A percentile compares a stretch with the other conserved stretches of the same genome.
These are phyloP conservation scores for Globisporangium paroecandrum DNA, from an alignment of 352 stramenopile species.

Conservation along the genomic window DNA sequence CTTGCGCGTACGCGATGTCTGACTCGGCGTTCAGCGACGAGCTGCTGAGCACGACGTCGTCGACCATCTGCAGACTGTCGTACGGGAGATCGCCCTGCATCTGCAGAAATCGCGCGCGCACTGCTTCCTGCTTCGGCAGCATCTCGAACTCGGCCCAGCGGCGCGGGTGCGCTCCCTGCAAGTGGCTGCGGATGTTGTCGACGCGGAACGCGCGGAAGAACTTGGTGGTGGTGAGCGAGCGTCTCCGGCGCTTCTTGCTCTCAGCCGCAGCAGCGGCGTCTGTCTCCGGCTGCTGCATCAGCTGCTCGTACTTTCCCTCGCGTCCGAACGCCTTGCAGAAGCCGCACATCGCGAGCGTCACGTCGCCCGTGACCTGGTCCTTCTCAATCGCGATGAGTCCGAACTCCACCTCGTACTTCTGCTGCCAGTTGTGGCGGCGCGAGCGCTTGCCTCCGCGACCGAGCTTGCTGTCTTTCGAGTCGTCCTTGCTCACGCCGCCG, in stretches of 20 bases:
- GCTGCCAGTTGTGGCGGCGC: conserved; percentile 74
- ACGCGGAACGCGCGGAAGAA: conserved; percentile 84
- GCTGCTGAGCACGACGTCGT: conserved; percentile 65
- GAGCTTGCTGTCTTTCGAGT: conserved; percentile 32
- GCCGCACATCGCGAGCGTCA: conserved; percentile 78
- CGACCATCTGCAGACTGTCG: conserved; percentile 60
- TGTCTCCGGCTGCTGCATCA: conserved; percentile 54
- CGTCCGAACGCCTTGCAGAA: conserved; percentile 84
- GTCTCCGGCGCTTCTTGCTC: conserved; percentile 68
- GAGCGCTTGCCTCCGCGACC: conserved; percentile 33
- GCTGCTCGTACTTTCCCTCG: conserved; percentile 72
- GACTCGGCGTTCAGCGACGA: conserved; percentile 47
- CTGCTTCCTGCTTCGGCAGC: conserved; percentile 69
- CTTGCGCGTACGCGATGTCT: conserved; percentile 59
- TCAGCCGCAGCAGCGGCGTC: conserved; percentile 34
- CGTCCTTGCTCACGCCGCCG: conserved; percentile 12
- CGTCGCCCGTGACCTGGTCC: conserved; percentile 57
- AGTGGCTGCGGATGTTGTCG: conserved; percentile 84
- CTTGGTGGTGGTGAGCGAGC: conserved; percentile 82
- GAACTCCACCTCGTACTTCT: conserved; percentile 84
- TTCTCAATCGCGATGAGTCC: conserved; percentile 66
- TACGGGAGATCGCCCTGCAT: conserved; percentile 66
- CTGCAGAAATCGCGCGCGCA: conserved; percentile 57
- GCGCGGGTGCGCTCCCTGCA: conserved; percentile 69
- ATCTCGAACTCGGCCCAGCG: conserved; percentile 78